Evolutionary conservation across 805 yeast species (phyloP).

Genomic region (Starmera amethionina): DNA sequence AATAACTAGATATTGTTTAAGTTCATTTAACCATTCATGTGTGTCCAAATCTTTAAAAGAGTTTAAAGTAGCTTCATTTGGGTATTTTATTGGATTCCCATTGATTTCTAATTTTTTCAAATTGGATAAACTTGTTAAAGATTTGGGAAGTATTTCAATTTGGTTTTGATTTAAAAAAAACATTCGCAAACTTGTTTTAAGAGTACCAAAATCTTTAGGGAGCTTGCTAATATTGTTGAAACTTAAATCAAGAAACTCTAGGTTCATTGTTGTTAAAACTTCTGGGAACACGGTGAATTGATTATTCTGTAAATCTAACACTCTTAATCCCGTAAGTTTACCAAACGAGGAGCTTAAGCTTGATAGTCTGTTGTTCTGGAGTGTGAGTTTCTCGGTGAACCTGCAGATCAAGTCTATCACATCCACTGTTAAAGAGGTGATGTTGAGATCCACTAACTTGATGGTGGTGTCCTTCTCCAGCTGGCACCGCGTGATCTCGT

Average conservation of each 20-base stretch:
- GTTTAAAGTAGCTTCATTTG: conserved; percentile 33
- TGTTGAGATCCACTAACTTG: conserved; percentile 29
- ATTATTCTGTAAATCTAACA: conserved; percentile 60
- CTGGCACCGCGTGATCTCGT: conserved; percentile 13
- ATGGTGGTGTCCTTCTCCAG: conserved; percentile 19
- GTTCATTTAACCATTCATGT: conserved; percentile 26
- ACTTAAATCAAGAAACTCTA: conserved; percentile 63
- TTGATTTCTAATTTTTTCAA: conserved; percentile 52
- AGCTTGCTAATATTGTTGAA: conserved; percentile 40
- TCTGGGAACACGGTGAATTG: conserved; percentile 43
- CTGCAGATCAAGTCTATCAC: conserved; percentile 27
- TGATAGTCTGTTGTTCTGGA: conserved; percentile 41
- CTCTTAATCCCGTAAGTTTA: conserved; percentile 36
- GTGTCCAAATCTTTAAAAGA: conserved; percentile 33
- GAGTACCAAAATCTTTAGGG: conserved; percentile 31
- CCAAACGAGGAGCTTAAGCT: conserved; percentile 39
- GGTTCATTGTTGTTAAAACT: conserved; percentile 26
- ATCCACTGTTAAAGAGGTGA: conserved; percentile 27
- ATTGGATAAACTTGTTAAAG: conserved; percentile 38
- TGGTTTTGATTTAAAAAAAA: conserved; percentile 53
- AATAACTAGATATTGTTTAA: background rate
- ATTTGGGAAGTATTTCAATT: conserved; percentile 44
- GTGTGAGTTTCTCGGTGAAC: conserved; percentile 38
- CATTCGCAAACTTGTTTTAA: conserved; percentile 39
- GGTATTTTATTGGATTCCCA: conserved; percentile 49